These are phyloP conservation scores for Pichia sp. DNA, from an alignment of 1,139 yeast genomes.

Conservation along the genomic window DNA sequence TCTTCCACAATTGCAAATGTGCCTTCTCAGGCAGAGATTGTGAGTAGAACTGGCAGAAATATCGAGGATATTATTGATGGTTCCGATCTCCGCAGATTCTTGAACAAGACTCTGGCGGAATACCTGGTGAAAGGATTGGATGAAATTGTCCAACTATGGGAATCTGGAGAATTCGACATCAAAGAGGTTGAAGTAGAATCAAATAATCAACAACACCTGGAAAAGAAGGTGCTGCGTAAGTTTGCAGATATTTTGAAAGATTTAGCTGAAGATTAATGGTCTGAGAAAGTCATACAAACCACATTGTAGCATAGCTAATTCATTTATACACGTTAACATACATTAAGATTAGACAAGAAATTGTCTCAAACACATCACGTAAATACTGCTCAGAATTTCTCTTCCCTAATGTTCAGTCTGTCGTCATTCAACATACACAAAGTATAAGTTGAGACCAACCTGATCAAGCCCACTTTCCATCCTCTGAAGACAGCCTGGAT, in stretches of 20 bases:
- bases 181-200: conserved; percentile 30
- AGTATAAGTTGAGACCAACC: conserved; percentile 81
- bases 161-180: conserved; percentile 13
- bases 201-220: conserved; percentile 30
- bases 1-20: too few relatives aligned
- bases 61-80: conserved; percentile 62
- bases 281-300: too few relatives aligned
- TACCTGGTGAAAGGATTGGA: conserved; percentile 65
- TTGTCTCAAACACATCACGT: too few relatives aligned
- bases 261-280: conserved; percentile 30
- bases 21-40: too few relatives aligned
- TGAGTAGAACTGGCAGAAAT: conserved; percentile 12
- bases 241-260: conserved; percentile 67
- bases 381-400: conserved; percentile 29
- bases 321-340: too few relatives aligned
- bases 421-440: conserved; percentile 55
- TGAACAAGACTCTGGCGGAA: conserved; percentile 65
- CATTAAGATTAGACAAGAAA: too few relatives aligned
- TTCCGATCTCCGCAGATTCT: conserved; percentile 69
- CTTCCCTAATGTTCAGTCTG: conserved; percentile 38
- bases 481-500: conserved; percentile 68
- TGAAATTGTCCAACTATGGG: conserved; percentile 29
- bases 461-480: conserved; percentile 81
- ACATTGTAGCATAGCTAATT: too few relatives aligned
- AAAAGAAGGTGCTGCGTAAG: conserved; percentile 51